phyloP scores from a whole-genome alignment of 257 asterid genomes.

The Verbena officinalis region DNA sequence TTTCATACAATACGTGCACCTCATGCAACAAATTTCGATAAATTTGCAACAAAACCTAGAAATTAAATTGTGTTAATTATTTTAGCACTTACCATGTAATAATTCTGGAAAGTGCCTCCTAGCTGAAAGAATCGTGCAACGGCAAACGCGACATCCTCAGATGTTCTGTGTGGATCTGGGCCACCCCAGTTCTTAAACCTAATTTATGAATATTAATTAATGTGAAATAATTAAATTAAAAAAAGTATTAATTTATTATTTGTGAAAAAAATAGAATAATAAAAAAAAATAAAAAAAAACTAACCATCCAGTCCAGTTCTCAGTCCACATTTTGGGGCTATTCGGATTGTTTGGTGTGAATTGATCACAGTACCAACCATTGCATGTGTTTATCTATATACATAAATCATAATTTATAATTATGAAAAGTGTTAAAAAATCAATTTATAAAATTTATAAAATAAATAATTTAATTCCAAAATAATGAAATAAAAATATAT shows the following conservation, averaged over 20 bases:
- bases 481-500: neutral
- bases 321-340: conserved; percentile 78
- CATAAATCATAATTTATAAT: neutral
- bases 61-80: neutral
- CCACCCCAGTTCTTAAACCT: conserved; percentile 80
- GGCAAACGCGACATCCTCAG: conserved; percentile 65
- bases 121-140: conserved; percentile 64
- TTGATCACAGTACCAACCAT: conserved; percentile 65
- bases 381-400: conserved; percentile 63
- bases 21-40: too few species aligned
- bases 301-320: conserved; percentile 84
- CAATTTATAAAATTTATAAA: neutral
- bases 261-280: neutral
- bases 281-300: neutral
- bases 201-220: neutral
- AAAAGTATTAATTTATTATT: neutral
- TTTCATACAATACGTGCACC: too few species aligned
- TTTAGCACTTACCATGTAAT: conserved; percentile 54
- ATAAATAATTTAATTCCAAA: neutral
- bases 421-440: neutral
- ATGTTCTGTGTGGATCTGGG: conserved; percentile 50
- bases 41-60: too few species aligned
- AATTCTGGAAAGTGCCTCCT: conserved; percentile 71
- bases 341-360: conserved; percentile 52
- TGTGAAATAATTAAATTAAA: neutral